Evolutionary conservation across 495 filamentous ascomycete species (phyloP), one percentile per base, ranked within the genome.

Genomic region (Cryomyces antarcticus): DNA sequence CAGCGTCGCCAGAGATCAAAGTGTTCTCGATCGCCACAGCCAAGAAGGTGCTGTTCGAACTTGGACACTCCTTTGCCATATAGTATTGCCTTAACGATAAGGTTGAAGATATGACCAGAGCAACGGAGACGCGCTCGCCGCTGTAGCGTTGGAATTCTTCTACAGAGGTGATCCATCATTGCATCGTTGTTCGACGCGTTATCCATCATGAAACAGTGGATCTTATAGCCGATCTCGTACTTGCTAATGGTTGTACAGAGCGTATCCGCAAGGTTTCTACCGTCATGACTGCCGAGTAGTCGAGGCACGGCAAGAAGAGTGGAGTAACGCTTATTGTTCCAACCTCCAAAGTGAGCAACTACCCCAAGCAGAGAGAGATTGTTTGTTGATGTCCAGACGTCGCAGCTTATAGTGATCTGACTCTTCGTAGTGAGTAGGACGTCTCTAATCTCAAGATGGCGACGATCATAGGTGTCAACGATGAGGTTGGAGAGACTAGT

Each of bases 91-190:
- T 47, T 31, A 37, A 33, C 45, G 4, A 43, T 31, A 12, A 46
- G 47, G 47, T 45, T 46, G 29, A 49, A 34, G n/a, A 49, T 31
- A 31, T 45, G 43, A 42, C 47, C 47, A 28, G 13, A 6, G 28
- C 43, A 45, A 13, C 43, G 47, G 27, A 49, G 33, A 35, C 33
- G 33, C 7, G 9, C 7, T 12, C 33, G 7, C 33, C 33, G 33
- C 1, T 35, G 7, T 12, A 35, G 12, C 33, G 33, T 35, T 9
- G 33, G 33, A 35, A 35, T 35, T 1, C 33, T 9, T 12, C 33
- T 9, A 9, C 12, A 12, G 33, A 35, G 33, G 9, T 35, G 9
- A 9, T 35, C 33, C 7, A 3, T 35, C 33, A 35, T 35, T 35
- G 33, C 7, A 9, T 3, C 33, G 33, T 35, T 35, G 12, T 35